Evolutionary conservation across 2,329 filamentous ascomycete species (phyloP), one percentile per base, ranked within the genome.

Genomic region (Aspergillus sp.): DNA sequence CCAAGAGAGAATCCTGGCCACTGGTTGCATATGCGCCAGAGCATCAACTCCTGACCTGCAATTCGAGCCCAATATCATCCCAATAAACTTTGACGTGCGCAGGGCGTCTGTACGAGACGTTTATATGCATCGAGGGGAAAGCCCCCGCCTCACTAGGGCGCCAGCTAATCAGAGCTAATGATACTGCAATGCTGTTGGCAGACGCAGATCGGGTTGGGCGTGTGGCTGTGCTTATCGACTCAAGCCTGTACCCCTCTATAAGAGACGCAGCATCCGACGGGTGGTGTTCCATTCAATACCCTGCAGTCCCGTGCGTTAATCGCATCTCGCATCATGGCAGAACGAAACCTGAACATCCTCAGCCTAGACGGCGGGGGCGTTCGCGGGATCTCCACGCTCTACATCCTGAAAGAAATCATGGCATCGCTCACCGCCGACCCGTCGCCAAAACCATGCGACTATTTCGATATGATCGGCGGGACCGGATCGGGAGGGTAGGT

Each of bases 391-490:
- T 75, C 73, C 0, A 65, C 65, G 0, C 57, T 75, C 0, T 57
- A 65, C 11, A 71, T 76, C 24, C 57, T 76, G 4, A 60, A 64
- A 32, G 49, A 60, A 9, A 49, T 76, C 3, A 70, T 76, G 65
- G 47, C 60, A 24, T 56, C 60, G 1, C 60, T 75, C 30, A 62
- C 67, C 20, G 60, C 53, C 1, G 59, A 62, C 2, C 47, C 57
- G 8, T 53, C 55, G 3, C 60, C 68, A 0, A 66, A 68, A 42
- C 70, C 71, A 32, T 71, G 71, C 52, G 68, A 74, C 6, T 61
- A 65, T 43, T 73, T 74, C 45, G 65, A 74, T 51, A 63, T 79
- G 52, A 77, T 79, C 9, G 67, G 65, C 5, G 71, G 71, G 0
- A 72, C 68, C 0, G 66, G 66, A 20, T 70, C 69, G 2, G 70